Percentiles rank a stretch among this genome's conserved stretches.
phyloP scores from a whole-genome alignment of 2,329 filamentous ascomycete species.

The Ustilaginoidea virens region DNA sequence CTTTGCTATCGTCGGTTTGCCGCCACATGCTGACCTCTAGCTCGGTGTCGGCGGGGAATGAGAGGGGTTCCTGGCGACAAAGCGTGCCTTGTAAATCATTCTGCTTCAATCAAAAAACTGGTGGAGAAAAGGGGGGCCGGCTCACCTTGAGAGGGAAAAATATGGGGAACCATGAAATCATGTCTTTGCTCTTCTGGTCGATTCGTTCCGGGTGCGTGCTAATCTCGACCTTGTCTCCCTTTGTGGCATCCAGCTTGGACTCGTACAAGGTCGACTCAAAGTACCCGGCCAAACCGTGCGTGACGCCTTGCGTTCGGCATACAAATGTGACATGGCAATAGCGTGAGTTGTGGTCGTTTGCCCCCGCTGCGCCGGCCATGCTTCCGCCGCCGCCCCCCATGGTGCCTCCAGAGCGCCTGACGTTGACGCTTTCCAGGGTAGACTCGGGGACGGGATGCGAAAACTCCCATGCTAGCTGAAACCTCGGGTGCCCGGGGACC shows the following conservation, averaged over 20 bases:
- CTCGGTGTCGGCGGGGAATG: conserved; percentile 71
- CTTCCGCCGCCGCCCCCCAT: conserved; percentile 54
- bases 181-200: conserved; percentile 82
- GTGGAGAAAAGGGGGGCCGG: conserved; percentile 4
- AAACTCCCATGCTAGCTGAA: conserved; percentile 71
- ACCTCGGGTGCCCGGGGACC: conserved; percentile 41
- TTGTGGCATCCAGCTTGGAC: conserved; percentile 23
- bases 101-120: neutral
- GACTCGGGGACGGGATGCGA: conserved; percentile 52
- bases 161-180: conserved; percentile 99
- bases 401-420: conserved; percentile 47
- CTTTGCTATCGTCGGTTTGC: conserved; percentile 84
- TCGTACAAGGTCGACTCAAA: conserved; percentile 93
- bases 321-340: conserved; percentile 65
- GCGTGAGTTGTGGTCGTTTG: conserved; percentile 86
- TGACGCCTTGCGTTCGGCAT: conserved; percentile 62
- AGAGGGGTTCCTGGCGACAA: conserved; percentile 54
- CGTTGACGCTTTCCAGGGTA: conserved; percentile 37
- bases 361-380: conserved; percentile 60
- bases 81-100: conserved; percentile 4
- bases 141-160: conserved; percentile 89
- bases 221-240: conserved; percentile 54
- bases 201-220: conserved; percentile 89
- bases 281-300: conserved; percentile 85
- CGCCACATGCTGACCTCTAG: conserved; percentile 90